Percentiles rank a stretch among this genome's conserved stretches.
phyloP scores from a whole-genome alignment of 352 stramenopile species.

The Elongisporangium undulatum region DNA sequence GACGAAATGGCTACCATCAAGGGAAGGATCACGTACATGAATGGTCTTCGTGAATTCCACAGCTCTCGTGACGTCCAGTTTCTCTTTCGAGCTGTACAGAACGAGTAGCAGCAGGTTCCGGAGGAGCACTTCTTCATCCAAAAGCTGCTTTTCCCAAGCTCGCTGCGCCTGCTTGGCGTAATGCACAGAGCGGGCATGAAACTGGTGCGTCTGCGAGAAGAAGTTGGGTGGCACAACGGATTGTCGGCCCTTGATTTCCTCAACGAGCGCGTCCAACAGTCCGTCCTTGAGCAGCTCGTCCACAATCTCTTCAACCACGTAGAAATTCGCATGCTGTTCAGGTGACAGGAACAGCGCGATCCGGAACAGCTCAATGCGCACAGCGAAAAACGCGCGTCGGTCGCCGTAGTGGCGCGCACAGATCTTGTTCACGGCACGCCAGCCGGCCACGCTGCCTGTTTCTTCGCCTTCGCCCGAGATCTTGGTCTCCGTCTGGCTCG shows the following conservation, averaged over 20 bases:
- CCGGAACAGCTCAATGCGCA: slow-evolving; percentile 53
- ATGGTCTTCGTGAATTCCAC: slow-evolving; percentile 33
- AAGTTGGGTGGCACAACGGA: slow-evolving; percentile 28
- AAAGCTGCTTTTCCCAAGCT: slow-evolving; percentile 50
- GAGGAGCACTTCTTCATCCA: slow-evolving; percentile 55
- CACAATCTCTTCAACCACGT: slow-evolving; percentile 33
- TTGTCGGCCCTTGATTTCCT: slow-evolving; percentile 50
- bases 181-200: slow-evolving; percentile 12
- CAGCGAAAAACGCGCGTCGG: slow-evolving; percentile 42
- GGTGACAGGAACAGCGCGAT: slow-evolving; percentile 19
- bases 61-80: slow-evolving; percentile 20
- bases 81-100: slow-evolving; percentile 36
- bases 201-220: slow-evolving; percentile 1
- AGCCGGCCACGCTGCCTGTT: slow-evolving; percentile 6
- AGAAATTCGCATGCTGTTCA: slow-evolving; percentile 20
- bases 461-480: slow-evolving; percentile 2
- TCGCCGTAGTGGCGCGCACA: slow-evolving; percentile 30
- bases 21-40: slow-evolving; percentile 5
- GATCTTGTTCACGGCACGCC: slow-evolving; percentile 17
- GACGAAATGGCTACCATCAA: not conserved
- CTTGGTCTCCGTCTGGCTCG: not conserved
- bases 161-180: slow-evolving; percentile 27
- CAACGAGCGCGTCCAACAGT: slow-evolving; percentile 45
- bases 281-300: slow-evolving; percentile 50
- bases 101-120: slow-evolving; percentile 51